phyloP scores from a whole-genome alignment of 257 asterid genomes.

The Thymus mandschuricus region DNA sequence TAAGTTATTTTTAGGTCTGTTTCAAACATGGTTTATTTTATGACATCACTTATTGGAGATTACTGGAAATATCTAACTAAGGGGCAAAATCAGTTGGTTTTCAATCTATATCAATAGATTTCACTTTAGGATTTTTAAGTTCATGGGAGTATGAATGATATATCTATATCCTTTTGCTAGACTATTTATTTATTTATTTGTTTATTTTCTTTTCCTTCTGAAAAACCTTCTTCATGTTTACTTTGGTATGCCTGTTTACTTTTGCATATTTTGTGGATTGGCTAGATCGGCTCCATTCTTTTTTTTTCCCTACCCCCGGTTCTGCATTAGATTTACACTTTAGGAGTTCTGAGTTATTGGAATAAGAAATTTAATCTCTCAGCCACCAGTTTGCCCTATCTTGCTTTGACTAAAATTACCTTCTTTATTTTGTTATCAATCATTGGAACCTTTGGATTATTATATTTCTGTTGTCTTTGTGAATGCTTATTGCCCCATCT shows the following conservation, averaged over 20 bases:
- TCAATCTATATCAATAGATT: not conserved
- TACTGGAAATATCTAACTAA: not conserved
- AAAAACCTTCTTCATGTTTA: too few species aligned
- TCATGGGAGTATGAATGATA: constrained; percentile 3
- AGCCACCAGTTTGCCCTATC: not conserved
- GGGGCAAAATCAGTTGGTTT: not conserved
- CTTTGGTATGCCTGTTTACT: too few species aligned
- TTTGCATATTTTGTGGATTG: too few species aligned
- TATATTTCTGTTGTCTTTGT: not conserved
- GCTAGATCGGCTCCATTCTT: not conserved
- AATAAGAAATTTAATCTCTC: not conserved
- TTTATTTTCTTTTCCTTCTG: too few species aligned
- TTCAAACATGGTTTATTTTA: not conserved
- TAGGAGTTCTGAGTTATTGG: not conserved
- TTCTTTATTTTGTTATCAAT: constrained; percentile 4
- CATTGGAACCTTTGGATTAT: constrained; percentile 15
- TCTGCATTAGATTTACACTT: not conserved
- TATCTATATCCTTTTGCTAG: not conserved
- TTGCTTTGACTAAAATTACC: not conserved
- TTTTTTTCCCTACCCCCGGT: not conserved
- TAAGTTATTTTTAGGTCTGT: not conserved
- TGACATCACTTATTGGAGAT: not conserved
- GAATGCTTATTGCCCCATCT: constrained; percentile 10
- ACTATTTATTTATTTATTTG: too few species aligned
- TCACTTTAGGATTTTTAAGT: constrained; percentile 5